These are phyloP conservation scores for Lycium ferocissimum DNA, from an alignment of 257 asterid genomes.

Conservation along the genomic window DNA sequence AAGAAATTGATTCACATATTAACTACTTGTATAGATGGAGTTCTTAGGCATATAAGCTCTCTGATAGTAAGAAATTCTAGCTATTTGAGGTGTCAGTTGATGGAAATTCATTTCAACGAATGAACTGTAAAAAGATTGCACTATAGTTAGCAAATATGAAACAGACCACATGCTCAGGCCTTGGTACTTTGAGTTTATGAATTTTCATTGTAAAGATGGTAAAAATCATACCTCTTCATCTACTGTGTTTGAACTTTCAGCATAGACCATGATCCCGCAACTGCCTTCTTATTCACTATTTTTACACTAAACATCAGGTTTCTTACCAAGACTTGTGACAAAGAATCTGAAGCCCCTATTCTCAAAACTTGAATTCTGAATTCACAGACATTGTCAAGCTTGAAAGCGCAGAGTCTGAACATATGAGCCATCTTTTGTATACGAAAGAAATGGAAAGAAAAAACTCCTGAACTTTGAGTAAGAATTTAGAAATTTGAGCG, in stretches of 20 bases:
- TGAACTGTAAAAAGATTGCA: background rate
- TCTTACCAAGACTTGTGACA: background rate
- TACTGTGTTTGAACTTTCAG: background rate
- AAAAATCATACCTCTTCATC: too few relatives aligned
- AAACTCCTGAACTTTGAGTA: too few relatives aligned
- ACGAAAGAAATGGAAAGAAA: too few relatives aligned
- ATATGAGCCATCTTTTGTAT: background rate
- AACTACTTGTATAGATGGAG: slow-evolving; percentile 25
- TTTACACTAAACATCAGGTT: background rate
- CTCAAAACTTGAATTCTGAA: background rate
- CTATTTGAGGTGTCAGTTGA: slow-evolving; percentile 16
- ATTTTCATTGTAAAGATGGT: background rate
- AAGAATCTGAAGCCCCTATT: background rate
- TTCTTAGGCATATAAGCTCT: slow-evolving; percentile 20
- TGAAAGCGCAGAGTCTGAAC: background rate
- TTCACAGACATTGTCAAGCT: background rate
- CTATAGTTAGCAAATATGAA: background rate
- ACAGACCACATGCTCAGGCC: background rate
- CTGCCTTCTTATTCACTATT: background rate
- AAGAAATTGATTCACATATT: slow-evolving; percentile 28
- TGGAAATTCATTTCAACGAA: background rate
- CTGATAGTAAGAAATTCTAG: slow-evolving; percentile 15
- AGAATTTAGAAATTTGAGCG: too few relatives aligned
- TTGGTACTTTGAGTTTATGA: background rate
- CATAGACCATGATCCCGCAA: background rate